Evolutionary conservation across 306 rosid genomes (phyloP), one percentile per base, ranked within the genome.

Genomic region (Dalbergia cultrata): DNA sequence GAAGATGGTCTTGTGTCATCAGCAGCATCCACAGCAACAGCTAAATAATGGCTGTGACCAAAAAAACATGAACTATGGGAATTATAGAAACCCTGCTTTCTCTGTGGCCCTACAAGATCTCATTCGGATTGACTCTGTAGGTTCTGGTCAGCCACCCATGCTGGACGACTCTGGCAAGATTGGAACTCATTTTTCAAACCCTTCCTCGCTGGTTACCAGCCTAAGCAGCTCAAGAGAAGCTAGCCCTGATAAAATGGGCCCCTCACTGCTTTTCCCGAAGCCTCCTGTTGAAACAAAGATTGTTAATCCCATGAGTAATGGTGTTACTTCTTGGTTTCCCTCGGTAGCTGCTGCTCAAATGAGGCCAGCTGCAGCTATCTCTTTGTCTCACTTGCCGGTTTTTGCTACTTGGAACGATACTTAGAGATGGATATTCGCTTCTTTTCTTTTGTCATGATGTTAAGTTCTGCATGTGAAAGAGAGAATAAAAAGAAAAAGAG

Each of bases 341-440:
- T 65, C 96, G 67, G 80, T 60, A 37, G 37, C 86, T n/a, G 37
- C 86, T n/a, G 61, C 89, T 18, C 93, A 89, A 83, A 62, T 92
- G 79, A 94, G 97, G 93, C 94, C 96, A 14, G 44, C 87, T 69
- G 72, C 93, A 19, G 85, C 92, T 0, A 77, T 92, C 45, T 71
- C 92, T 43, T 86, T 93, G 92, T 80, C 97, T 75, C 97, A 94
- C 59, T 80, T 90, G 84, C 98, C 97, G 21, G 85, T 90, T 61
- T 95, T 93, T 86, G 97, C 97, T 72, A 93, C 96, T 53, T 92
- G 99, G 99, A 92, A 80, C 31, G 97, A 94, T 54, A 75, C 90
- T 81, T 91, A 82, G 80, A 67, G 14, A 49, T 22, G 72, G 37
- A 21, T 0, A 33, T 62, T 17, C 3, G 5, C n/a, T 59, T 47